Conservation (phyloP, 2,329 filamentous ascomycete species). For the Sclerotinia sclerotiorum region DNA sequence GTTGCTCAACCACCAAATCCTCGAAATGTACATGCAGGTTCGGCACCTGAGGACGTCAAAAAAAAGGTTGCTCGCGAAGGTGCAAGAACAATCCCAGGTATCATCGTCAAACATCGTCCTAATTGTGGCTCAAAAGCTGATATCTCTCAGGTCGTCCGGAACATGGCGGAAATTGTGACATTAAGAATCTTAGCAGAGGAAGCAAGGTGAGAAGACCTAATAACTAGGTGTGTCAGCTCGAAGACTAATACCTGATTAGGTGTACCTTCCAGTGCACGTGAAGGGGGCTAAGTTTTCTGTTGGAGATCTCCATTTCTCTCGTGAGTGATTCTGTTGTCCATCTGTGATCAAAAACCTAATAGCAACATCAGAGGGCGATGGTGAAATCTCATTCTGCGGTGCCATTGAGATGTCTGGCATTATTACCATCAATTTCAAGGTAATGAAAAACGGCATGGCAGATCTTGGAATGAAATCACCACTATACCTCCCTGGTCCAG, state of each 20-base stretch:
- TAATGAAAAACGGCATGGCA: slow-evolving; percentile 77
- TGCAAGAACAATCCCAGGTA: slow-evolving; percentile 78
- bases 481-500: slow-evolving; percentile 82
- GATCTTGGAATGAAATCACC: slow-evolving; percentile 77
- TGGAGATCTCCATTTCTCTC: slow-evolving; percentile 68
- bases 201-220: slow-evolving; percentile 36
- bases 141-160: slow-evolving; percentile 33
- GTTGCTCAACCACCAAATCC: slow-evolving; percentile 78
- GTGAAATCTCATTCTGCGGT: slow-evolving; percentile 84
- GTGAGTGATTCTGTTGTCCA: slow-evolving; percentile 6
- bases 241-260: slow-evolving; percentile 52
- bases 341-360: neutral
- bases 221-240: neutral
- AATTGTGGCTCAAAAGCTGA: slow-evolving; percentile 15
- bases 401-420: slow-evolving; percentile 93
- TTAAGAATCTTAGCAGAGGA: slow-evolving; percentile 80
- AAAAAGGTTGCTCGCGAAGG: slow-evolving; percentile 73
- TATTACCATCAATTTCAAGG: slow-evolving; percentile 86
- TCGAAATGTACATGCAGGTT: slow-evolving; percentile 70
- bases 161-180: slow-evolving; percentile 81
- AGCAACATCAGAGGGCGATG: slow-evolving; percentile 77
- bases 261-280: slow-evolving; percentile 86
- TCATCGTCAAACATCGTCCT: neutral
- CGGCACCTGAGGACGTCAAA: slow-evolving; percentile 56
- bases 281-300: slow-evolving; percentile 85